Conservation (phyloP, 2,329 filamentous ascomycete species). For the Rhinocladiella mackenziei region DNA sequence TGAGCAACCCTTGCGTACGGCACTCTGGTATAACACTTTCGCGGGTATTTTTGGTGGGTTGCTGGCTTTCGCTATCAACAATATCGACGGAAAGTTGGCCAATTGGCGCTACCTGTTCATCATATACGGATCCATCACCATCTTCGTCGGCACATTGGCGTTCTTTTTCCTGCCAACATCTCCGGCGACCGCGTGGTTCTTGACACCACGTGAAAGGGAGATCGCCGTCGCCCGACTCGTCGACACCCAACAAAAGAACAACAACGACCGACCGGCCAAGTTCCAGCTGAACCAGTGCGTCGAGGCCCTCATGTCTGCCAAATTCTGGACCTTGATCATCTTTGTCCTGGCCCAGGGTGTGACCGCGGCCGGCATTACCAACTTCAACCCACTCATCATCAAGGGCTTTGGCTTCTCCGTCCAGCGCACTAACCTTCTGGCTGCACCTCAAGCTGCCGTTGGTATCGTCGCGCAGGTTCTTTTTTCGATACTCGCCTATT, state of each 20-base stretch:
- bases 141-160: background rate
- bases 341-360: slow-evolving; percentile 23
- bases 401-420: slow-evolving; percentile 21
- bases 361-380: slow-evolving; percentile 19
- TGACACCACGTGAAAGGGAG: slow-evolving; percentile 1
- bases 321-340: slow-evolving; percentile 2
- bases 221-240: slow-evolving; percentile 5
- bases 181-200: slow-evolving; percentile 3
- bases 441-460: slow-evolving; percentile 9
- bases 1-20: slow-evolving; percentile 6
- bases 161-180: slow-evolving; percentile 6
- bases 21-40: slow-evolving; percentile 7
- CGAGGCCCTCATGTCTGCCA: slow-evolving; percentile 1
- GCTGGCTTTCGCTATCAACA: slow-evolving; percentile 5
- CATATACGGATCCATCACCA: slow-evolving; percentile 5
- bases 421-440: slow-evolving; percentile 3
- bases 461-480: slow-evolving; percentile 5
- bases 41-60: slow-evolving; percentile 5
- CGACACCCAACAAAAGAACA: slow-evolving; percentile 7
- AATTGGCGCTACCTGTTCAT: slow-evolving; percentile 9
- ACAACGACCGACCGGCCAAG: slow-evolving; percentile 3
- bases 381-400: slow-evolving; percentile 23
- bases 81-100: slow-evolving; percentile 3
- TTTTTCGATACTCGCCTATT: slow-evolving; percentile 4
- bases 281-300: slow-evolving; percentile 1